Conservation (phyloP, 495 filamentous ascomycete species). For the Xylaria flabelliformis region DNA sequence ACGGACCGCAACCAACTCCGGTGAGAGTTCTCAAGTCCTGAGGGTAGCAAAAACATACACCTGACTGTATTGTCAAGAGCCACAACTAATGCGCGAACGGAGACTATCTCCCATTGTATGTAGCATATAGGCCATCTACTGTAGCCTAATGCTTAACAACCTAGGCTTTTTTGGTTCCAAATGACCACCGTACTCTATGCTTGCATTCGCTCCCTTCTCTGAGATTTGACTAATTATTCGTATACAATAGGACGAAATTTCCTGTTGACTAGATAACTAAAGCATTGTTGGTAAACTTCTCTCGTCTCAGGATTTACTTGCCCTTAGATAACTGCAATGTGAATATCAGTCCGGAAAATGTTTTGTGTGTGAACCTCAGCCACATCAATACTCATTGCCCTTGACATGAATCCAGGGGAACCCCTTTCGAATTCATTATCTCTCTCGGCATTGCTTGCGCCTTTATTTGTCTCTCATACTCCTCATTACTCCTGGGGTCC, state of each 20-base stretch:
- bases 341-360: neutral
- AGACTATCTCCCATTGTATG: neutral
- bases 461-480: neutral
- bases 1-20: neutral
- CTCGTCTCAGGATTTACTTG: neutral
- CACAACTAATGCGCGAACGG: neutral
- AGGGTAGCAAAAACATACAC: neutral
- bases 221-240: neutral
- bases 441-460: neutral
- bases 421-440: neutral
- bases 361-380: neutral
- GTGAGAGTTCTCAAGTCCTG: neutral
- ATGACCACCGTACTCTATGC: neutral
- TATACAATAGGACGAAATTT: neutral
- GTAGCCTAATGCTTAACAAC: neutral
- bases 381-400: neutral
- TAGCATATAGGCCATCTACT: neutral
- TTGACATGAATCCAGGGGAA: neutral
- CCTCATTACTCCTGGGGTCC: neutral
- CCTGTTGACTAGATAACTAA: neutral
- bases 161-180: neutral
- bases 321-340: neutral
- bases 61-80: neutral
- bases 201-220: neutral
- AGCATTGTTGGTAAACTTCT: neutral